Evolutionary conservation across 179 eudicot genomes (phyloP).

Genomic region (Pouteria campechiana): DNA sequence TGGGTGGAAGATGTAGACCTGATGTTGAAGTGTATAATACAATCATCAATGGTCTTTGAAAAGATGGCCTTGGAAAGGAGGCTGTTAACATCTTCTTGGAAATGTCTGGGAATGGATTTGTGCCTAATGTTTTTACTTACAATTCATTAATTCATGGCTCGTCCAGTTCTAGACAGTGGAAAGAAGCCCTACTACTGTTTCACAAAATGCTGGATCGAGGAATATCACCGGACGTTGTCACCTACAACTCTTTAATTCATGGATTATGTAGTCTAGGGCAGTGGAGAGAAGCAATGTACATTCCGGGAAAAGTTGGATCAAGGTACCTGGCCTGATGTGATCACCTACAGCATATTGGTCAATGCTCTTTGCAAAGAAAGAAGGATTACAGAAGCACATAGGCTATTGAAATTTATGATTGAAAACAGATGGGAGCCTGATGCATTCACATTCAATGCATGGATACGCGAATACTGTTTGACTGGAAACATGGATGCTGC

Average conservation of each 20-base stretch:
- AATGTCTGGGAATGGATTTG: background rate
- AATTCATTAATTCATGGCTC: slow-evolving; percentile 8
- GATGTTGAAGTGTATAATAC: slow-evolving; percentile 1
- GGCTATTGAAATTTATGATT: no score
- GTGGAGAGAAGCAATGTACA: background rate
- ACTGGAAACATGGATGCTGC: no score
- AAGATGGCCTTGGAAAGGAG: slow-evolving; percentile 1
- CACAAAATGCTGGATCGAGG: slow-evolving; percentile 2
- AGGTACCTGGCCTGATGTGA: no score
- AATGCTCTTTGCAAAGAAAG: no score
- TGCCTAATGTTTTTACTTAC: slow-evolving; percentile 5
- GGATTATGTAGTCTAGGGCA: background rate
- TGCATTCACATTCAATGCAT: no score
- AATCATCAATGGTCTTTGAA: slow-evolving; percentile 5
- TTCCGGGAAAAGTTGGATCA: no score
- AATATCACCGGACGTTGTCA: background rate
- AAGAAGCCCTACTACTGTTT: slow-evolving; percentile 7
- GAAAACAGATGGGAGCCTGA: no score
- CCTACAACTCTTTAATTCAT: background rate
- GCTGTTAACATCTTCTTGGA: background rate
- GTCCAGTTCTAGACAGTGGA: slow-evolving; percentile 3
- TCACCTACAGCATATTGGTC: no score
- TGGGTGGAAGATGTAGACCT: background rate
- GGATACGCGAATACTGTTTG: no score
- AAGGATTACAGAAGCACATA: no score